These are phyloP conservation scores for Beauveria sp. DNA, from an alignment of 2,329 filamentous ascomycete species.

Conservation along the genomic window DNA sequence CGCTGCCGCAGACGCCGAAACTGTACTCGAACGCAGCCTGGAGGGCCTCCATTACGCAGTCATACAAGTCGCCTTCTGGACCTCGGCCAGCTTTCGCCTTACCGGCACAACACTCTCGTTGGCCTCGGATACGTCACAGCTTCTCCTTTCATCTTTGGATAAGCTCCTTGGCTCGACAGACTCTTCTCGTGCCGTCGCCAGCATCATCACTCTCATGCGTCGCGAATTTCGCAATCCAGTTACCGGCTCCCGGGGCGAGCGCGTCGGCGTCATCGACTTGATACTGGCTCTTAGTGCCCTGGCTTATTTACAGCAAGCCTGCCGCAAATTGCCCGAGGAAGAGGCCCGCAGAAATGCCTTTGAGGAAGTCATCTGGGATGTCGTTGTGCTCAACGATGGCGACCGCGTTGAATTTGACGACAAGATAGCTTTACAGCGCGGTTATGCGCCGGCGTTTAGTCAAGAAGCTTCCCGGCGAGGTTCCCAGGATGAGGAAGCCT, in stretches of 20 bases:
- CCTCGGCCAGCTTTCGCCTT: conserved; percentile 51
- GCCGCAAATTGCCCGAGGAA: conserved; percentile 42
- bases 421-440: conserved; percentile 15
- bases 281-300: conserved; percentile 54
- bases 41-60: conserved; percentile 50
- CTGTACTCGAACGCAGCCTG: conserved; percentile 48
- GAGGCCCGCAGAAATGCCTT: conserved; percentile 38
- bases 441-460: neutral
- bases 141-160: conserved; percentile 52
- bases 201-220: conserved; percentile 56
- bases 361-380: conserved; percentile 58
- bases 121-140: conserved; percentile 48
- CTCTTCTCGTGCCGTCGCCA: conserved; percentile 58
- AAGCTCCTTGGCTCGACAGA: conserved; percentile 62
- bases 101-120: conserved; percentile 47
- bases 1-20: conserved; percentile 45
- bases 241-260: conserved; percentile 51
- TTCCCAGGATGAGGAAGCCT: conserved; percentile 30
- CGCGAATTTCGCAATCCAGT: conserved; percentile 58
- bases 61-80: conserved; percentile 53
- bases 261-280: conserved; percentile 53
- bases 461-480: neutral
- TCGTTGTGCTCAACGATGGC: conserved; percentile 54
- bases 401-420: conserved; percentile 48
- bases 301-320: conserved; percentile 53